phyloP scores from a whole-genome alignment of 2,329 filamentous ascomycete species.

The Chaetomium strumarium region DNA sequence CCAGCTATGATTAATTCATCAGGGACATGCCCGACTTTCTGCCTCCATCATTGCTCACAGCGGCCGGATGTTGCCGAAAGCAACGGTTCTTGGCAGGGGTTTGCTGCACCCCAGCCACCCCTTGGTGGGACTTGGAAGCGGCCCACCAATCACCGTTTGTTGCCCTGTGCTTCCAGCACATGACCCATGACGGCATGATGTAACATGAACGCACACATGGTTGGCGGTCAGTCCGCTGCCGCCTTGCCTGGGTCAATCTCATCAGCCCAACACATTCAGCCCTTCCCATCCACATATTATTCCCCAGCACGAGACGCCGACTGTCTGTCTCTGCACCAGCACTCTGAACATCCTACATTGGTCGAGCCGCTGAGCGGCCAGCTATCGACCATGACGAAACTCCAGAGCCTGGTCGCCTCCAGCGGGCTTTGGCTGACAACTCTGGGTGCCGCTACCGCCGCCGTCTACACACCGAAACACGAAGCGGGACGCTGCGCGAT shows the following conservation, averaged over 20 bases:
- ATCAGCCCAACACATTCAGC: neutral
- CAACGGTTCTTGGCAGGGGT: neutral
- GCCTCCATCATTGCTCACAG: too few relatives aligned
- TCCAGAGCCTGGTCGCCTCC: conserved; percentile 31
- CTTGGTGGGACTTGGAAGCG: neutral
- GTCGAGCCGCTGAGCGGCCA: conserved; percentile 22
- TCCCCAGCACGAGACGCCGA: too few relatives aligned
- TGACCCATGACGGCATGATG: conserved; percentile 17
- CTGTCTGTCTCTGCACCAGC: too few relatives aligned
- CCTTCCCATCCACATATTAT: neutral
- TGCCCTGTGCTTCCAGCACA: neutral
- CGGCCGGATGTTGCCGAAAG: too few relatives aligned
- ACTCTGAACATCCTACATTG: neutral
- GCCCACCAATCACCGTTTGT: conserved; percentile 13
- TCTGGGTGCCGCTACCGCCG: conserved; percentile 22
- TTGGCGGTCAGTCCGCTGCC: neutral
- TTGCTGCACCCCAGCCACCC: neutral
- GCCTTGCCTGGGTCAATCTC: neutral
- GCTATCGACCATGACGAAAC: conserved; percentile 32
- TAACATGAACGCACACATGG: neutral
- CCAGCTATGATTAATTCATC: too few relatives aligned
- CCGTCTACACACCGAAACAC: conserved; percentile 55
- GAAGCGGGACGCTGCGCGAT: conserved; percentile 87
- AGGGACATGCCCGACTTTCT: too few relatives aligned
- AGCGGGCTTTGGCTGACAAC: conserved; percentile 33